Base-by-base conservation (phyloP, 495 filamentous ascomycete species). In the Durotheca rogersii region DNA sequence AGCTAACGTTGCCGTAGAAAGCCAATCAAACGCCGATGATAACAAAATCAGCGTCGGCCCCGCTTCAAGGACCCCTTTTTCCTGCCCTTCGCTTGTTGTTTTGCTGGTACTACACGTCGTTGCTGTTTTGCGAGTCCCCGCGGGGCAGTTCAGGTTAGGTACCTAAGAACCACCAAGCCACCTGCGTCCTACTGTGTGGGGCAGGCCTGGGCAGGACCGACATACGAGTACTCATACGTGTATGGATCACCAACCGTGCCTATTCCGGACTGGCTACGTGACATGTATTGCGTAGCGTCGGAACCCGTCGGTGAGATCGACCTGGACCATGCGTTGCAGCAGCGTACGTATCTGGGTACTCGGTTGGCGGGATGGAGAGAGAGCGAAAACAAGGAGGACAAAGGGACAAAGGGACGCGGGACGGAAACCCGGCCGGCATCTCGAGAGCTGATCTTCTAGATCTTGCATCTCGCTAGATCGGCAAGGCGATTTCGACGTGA, bases 381-480 rank as follows among this genome's bases (percentile, higher is more conserved):
- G 23, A 27, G 4, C 23, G 9, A n/a, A n/a, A n/a, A n/a, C n/a
- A n/a, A n/a, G n/a, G n/a, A n/a, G n/a, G n/a, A n/a, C n/a, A n/a
- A n/a, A n/a, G n/a, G n/a, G n/a, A n/a, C n/a, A n/a, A n/a, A n/a
- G n/a, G n/a, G 23, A 27, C 23, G 23, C 9, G 9, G 23, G 23
- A 27, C 4, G 23, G 23, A 9, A 27, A 9, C 9, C 9, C 9
- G n/a, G 9, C 23, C 23, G 23, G 23, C 23, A 27, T 27, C 4
- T 27, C 23, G 4, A 4, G 9, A 41, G 20, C 41, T 57, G 47
- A 51, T 57, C 53, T 41, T 37, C 39, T 12, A 48, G 54, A 58
- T 58, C 54, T 58, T 58, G 48, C 54, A 53, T 58, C 41, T 48
- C 23, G 37, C 53, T 40, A 36, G 49, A 48, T 46, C 43, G 43